Evolutionary conservation across 2,329 filamentous ascomycete species (phyloP), one percentile per base, ranked within the genome.

Genomic region (Trichoderma pleuroti): DNA sequence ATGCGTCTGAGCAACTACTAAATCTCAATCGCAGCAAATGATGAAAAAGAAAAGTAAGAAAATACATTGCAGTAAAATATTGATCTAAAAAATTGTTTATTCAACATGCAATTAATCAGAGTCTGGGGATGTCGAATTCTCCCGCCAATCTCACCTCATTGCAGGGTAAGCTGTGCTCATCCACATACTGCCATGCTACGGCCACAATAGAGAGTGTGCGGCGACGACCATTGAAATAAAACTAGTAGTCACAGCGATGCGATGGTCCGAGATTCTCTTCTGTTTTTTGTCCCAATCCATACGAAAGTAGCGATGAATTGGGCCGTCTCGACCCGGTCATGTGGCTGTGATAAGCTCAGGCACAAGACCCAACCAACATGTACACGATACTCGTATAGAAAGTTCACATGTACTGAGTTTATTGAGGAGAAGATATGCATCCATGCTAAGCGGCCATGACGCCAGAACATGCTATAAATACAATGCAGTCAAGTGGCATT

Each of bases 1-100:
- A 49, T 49, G 0, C n/a, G 5, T 11, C 4, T 49, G 1, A 1
- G 2, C 18, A 1, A 2, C 5, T 2, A 7, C 5, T 16, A 21
- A 9, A 2, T 21, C 10, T 21, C 42, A 49, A 21, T 21, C 10
- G 42, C n/a, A 3, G 0, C 42, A 5, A 5, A 21, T 5, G 21
- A 21, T 12, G 1, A n/a, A 10, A 42, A 21, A 12, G 42, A 0
- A 21, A 21, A 49, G 42, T 21, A 11, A 12, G 39, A n/a, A 42
- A 5, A n/a, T 10, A 12, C 42, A 21, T 21, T 52, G 12, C 46
- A 14, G 0, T 0, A 24, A 24, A 21, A 24, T 11, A 14, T 24
- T 52, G 0, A 52, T 52, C 5, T 11, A 52, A 12, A 1, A 52
- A 52, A 8, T 24, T 14, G 11, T n/a, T 14, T 14, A 14, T 14